These are phyloP conservation scores for Nannochloris sp. DNA, from an alignment of 139 green algal genomes.

Conservation along the genomic window DNA sequence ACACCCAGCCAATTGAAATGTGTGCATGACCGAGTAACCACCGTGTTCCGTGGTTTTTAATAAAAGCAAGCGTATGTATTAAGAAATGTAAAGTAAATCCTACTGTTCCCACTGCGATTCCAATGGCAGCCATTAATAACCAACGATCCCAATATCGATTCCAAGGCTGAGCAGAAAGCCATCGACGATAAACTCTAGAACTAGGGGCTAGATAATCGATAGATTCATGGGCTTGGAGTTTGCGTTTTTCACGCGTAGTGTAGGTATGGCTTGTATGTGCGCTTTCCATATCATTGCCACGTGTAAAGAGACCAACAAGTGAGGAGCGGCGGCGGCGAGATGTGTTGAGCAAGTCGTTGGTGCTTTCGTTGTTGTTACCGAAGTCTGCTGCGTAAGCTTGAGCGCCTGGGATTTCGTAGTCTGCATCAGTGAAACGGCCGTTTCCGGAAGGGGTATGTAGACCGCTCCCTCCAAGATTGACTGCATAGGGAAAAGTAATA, in stretches of 20 bases:
- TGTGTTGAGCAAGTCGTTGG: too few species aligned
- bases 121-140: slow-evolving; percentile 83
- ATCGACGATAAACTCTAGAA: slow-evolving; percentile 66
- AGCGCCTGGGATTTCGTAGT: too few species aligned
- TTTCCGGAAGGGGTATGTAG: too few species aligned
- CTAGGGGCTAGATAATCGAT: slow-evolving; percentile 87
- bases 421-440: too few species aligned
- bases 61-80: slow-evolving; percentile 49
- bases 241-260: slow-evolving; percentile 53
- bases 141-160: slow-evolving; percentile 72
- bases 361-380: too few species aligned
- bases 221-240: slow-evolving; percentile 58
- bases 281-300: slow-evolving; percentile 38
- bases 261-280: slow-evolving; percentile 59
- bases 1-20: slow-evolving; percentile 63
- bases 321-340: background rate
- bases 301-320: slow-evolving; percentile 14
- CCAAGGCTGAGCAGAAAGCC: slow-evolving; percentile 51
- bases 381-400: too few species aligned
- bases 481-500: too few species aligned
- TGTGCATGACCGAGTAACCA: slow-evolving; percentile 41
- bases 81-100: slow-evolving; percentile 61
- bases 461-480: too few species aligned
- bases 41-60: slow-evolving; percentile 65
- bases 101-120: slow-evolving; percentile 58